phyloP scores from a whole-genome alignment of 768 basidiomycete genomes.

The Naganishia antarctica region DNA sequence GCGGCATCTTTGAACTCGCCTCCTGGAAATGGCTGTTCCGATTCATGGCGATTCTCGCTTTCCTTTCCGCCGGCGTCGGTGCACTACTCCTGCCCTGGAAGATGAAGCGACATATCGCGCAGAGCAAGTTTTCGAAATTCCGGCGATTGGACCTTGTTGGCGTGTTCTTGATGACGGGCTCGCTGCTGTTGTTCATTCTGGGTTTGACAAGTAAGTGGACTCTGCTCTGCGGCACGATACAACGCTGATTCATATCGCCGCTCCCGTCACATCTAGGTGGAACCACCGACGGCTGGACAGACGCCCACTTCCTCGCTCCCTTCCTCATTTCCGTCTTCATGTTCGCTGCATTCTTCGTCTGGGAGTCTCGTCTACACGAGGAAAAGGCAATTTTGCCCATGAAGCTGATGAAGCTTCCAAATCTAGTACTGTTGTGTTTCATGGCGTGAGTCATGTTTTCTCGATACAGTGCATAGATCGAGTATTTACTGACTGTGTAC shows the following conservation, averaged over 20 bases:
- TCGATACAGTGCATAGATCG: background rate
- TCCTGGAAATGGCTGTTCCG: slow-evolving; percentile 59
- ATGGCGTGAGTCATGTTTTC: slow-evolving; percentile 18
- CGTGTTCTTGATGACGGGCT: slow-evolving; percentile 38
- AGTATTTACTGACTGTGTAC: slow-evolving; percentile 26
- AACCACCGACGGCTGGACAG: slow-evolving; percentile 56
- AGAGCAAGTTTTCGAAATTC: slow-evolving; percentile 18
- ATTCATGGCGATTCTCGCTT: slow-evolving; percentile 52
- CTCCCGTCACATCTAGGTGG: slow-evolving; percentile 52
- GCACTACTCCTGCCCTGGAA: slow-evolving; percentile 49
- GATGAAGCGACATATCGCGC: background rate
- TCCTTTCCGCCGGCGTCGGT: slow-evolving; percentile 46
- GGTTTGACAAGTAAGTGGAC: slow-evolving; percentile 28
- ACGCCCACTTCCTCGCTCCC: slow-evolving; percentile 53
- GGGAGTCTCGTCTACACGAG: slow-evolving; percentile 53
- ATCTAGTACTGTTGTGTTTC: slow-evolving; percentile 34
- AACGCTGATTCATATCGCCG: slow-evolving; percentile 30
- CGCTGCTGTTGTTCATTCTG: slow-evolving; percentile 46
- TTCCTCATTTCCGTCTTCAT: slow-evolving; percentile 54
- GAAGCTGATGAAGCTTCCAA: slow-evolving; percentile 40
- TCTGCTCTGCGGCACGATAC: background rate
- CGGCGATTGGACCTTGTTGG: slow-evolving; percentile 45
- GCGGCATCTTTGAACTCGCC: slow-evolving; percentile 52
- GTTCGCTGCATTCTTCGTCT: slow-evolving; percentile 54
- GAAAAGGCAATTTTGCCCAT: slow-evolving; percentile 50